A percentile compares a stretch with the other conserved stretches of the same genome.
Evolutionary conservation across 192 early-diverging fungal species (phyloP).

Genomic region (Rhizophagus sp.): DNA sequence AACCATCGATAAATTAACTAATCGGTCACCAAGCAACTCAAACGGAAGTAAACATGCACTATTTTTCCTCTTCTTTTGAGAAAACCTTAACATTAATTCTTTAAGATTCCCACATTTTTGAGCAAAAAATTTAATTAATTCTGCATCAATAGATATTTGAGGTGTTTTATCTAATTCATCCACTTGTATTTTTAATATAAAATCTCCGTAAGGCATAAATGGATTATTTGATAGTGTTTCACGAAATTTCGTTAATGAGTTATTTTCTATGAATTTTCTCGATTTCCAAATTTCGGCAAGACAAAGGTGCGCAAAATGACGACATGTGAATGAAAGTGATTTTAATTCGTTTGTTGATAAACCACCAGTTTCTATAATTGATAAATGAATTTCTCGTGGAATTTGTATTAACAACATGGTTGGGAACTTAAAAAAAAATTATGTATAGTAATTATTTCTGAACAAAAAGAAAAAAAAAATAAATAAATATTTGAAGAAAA

Average conservation of each 20-base stretch:
- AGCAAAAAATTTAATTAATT: conserved; percentile 20
- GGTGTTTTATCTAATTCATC: conserved; percentile 12
- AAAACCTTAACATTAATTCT: conserved; percentile 4
- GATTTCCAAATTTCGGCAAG: conserved; percentile 6
- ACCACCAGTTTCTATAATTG: not conserved
- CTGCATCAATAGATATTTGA: conserved; percentile 9
- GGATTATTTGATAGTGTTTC: not conserved
- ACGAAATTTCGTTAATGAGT: not conserved
- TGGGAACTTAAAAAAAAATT: too few relatives aligned
- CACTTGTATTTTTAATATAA: conserved; percentile 7
- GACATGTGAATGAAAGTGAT: conserved; percentile 2
- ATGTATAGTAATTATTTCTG: too few relatives aligned
- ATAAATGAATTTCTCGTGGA: not conserved
- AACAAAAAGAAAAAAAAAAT: too few relatives aligned
- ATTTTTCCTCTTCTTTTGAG: not conserved
- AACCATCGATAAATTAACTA: not conserved
- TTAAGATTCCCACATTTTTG: conserved; percentile 20
- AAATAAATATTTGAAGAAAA: too few relatives aligned
- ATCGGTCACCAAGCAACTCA: conserved; percentile 11
- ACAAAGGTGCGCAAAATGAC: conserved; percentile 3
- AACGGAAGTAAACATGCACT: conserved; percentile 9
- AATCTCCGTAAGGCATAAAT: conserved; percentile 21
- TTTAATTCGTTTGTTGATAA: not conserved
- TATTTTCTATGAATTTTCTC: not conserved
- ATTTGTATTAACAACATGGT: not conserved